Conservation (phyloP, 2,329 filamentous ascomycete species). For the Ophiocordyceps camponoti-leonardi region DNA sequence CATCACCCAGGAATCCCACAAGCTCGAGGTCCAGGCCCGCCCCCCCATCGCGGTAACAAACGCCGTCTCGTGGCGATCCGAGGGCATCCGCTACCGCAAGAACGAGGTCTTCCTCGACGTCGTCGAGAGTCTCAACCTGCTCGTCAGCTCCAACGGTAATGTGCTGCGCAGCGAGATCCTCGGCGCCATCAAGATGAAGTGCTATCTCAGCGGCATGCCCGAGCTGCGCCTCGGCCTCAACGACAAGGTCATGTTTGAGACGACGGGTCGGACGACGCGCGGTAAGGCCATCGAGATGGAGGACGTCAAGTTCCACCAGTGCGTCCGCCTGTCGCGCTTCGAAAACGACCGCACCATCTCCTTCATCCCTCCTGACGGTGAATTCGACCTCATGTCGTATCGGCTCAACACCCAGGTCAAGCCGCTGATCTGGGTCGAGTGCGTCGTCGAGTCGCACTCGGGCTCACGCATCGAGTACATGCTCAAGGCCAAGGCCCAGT, state of each 20-base stretch:
- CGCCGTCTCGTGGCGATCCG: slow-evolving; percentile 92
- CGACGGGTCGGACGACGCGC: slow-evolving; percentile 79
- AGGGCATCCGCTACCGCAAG: slow-evolving; percentile 96
- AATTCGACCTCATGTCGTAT: slow-evolving; percentile 99
- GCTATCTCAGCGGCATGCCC: slow-evolving; percentile 95
- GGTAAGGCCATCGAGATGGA: slow-evolving; percentile 99
- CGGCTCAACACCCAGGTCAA: slow-evolving; percentile 97
- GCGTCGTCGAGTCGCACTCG: slow-evolving; percentile 88
- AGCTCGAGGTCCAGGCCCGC: slow-evolving; percentile 88
- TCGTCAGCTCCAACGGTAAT: slow-evolving; percentile 88
- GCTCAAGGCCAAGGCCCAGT: slow-evolving; percentile 94
- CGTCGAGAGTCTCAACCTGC: slow-evolving; percentile 86
- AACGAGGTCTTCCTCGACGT: slow-evolving; percentile 99
- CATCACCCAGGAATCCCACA: slow-evolving; percentile 98
- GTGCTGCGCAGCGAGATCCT: slow-evolving; percentile 92
- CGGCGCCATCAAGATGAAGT: slow-evolving; percentile 98
- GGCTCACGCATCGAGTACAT: slow-evolving; percentile 96
- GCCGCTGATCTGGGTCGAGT: slow-evolving; percentile 97
- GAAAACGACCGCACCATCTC: slow-evolving; percentile 98
- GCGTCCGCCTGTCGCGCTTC: slow-evolving; percentile 85
- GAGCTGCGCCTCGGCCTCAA: slow-evolving; percentile 87
- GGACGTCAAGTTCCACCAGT: slow-evolving; percentile 98
- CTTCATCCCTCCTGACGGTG: slow-evolving; percentile 95
- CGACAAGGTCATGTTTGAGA: slow-evolving; percentile 99
- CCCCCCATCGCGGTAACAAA: slow-evolving; percentile 97